Evolutionary conservation across 2,329 filamentous ascomycete species (phyloP).

Genomic region (Neonectria ditissima): DNA sequence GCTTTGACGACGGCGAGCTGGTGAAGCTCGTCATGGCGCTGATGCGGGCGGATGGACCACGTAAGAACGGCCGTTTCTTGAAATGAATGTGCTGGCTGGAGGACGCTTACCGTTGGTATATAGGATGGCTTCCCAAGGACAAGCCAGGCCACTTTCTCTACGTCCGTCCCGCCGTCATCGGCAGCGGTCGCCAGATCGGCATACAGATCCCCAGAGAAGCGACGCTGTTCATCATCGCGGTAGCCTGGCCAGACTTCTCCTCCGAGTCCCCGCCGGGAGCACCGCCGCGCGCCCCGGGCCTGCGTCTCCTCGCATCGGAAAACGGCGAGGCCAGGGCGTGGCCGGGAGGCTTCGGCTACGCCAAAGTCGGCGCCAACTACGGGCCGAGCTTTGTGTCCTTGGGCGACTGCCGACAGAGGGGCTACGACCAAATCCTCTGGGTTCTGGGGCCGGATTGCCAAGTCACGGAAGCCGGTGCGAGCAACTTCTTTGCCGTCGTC

Average conservation of each 20-base stretch:
- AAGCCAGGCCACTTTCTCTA: conserved; percentile 18
- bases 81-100: too few relatives aligned
- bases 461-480: conserved; percentile 57
- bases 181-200: conserved; percentile 21
- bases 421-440: conserved; percentile 66
- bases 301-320: conserved; percentile 19
- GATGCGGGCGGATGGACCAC: conserved; percentile 10
- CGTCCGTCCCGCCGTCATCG: conserved; percentile 25
- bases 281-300: not conserved
- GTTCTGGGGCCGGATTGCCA: conserved; percentile 70
- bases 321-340: conserved; percentile 24
- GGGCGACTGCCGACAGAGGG: conserved; percentile 17
- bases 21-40: conserved; percentile 20
- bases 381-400: conserved; percentile 26
- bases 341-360: conserved; percentile 51
- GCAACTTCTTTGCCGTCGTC: conserved; percentile 77
- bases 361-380: conserved; percentile 35
- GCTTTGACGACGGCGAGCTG: conserved; percentile 10
- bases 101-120: not conserved
- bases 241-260: conserved; percentile 15
- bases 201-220: conserved; percentile 24
- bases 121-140: conserved; percentile 17
- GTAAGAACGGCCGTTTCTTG: not conserved
- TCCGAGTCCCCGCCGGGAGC: conserved; percentile 9
- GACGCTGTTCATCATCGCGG: conserved; percentile 6